A percentile compares a stretch with the other conserved stretches of the same genome.
Evolutionary conservation across 2,329 filamentous ascomycete genomes (phyloP).

Genomic region (Penicillium sclerotiorum): DNA sequence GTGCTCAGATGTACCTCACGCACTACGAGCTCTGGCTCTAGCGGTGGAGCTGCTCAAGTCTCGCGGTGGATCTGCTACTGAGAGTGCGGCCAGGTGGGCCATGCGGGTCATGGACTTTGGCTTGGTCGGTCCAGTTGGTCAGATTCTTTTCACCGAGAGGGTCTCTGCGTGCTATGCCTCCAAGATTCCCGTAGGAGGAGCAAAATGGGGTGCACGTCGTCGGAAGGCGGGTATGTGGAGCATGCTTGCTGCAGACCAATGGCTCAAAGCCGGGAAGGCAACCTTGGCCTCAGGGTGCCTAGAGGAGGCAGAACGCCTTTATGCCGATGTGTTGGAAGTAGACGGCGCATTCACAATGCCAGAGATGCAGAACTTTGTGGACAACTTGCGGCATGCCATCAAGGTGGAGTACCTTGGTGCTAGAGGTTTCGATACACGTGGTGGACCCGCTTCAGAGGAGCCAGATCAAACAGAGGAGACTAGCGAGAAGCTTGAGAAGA

Average conservation of each 20-base stretch:
- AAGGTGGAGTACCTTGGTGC: slow-evolving; percentile 49
- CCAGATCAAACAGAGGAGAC: slow-evolving; percentile 41
- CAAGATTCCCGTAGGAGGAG: slow-evolving; percentile 67
- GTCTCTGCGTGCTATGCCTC: slow-evolving; percentile 81
- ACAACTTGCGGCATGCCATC: slow-evolving; percentile 46
- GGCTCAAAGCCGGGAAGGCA: slow-evolving; percentile 75
- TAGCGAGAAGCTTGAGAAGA: slow-evolving; percentile 62
- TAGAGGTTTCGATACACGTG: slow-evolving; percentile 37
- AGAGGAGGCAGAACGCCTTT: slow-evolving; percentile 64
- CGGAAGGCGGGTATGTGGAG: slow-evolving; percentile 92
- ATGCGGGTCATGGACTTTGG: slow-evolving; percentile 76
- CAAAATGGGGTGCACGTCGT: slow-evolving; percentile 69
- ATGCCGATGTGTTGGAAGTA: slow-evolving; percentile 46
- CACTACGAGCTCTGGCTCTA: slow-evolving; percentile 74
- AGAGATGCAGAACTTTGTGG: slow-evolving; percentile 54
- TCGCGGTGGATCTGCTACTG: slow-evolving; percentile 75
- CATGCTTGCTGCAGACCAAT: slow-evolving; percentile 78
- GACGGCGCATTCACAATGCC: slow-evolving; percentile 51
- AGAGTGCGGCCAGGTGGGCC: slow-evolving; percentile 86
- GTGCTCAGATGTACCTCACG: slow-evolving; percentile 76
- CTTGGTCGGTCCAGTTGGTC: slow-evolving; percentile 72
- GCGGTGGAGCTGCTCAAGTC: slow-evolving; percentile 80
- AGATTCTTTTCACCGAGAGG: slow-evolving; percentile 82
- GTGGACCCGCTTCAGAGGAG: slow-evolving; percentile 33
- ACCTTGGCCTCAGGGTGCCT: slow-evolving; percentile 78